Evolutionary conservation across 2,329 filamentous ascomycete genomes (phyloP).

Genomic region (Aaosphaeria arxii): DNA sequence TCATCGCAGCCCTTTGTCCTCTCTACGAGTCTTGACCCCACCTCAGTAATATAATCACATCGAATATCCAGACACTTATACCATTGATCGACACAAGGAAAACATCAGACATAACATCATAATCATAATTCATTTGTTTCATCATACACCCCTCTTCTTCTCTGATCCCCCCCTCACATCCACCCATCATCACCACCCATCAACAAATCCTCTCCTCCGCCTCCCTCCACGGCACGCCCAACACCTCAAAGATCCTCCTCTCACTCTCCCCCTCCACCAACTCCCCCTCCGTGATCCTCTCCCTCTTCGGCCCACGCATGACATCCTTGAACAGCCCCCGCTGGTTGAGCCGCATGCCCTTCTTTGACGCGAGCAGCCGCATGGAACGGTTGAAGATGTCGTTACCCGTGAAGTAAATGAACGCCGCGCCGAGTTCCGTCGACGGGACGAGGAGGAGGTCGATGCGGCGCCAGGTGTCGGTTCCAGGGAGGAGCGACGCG

Average conservation of each 20-base stretch:
- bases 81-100: too few relatives aligned
- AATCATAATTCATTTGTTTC: too few relatives aligned
- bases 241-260: conserved; percentile 73
- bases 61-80: too few relatives aligned
- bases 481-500: conserved; percentile 66
- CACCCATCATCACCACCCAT: neutral
- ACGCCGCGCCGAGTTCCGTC: conserved; percentile 73
- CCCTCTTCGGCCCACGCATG: conserved; percentile 55
- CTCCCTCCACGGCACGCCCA: conserved; percentile 81
- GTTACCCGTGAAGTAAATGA: conserved; percentile 95
- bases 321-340: conserved; percentile 72
- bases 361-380: conserved; percentile 73
- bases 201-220: conserved; percentile 36
- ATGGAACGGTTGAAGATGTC: conserved; percentile 92
- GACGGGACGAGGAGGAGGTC: conserved; percentile 82
- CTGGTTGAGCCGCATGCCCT: conserved; percentile 83
- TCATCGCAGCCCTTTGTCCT: too few relatives aligned
- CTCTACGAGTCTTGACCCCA: too few relatives aligned
- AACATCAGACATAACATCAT: too few relatives aligned
- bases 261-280: conserved; percentile 74
- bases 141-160: too few relatives aligned
- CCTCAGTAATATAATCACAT: too few relatives aligned
- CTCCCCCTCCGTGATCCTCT: conserved; percentile 64
- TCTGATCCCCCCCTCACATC: neutral
- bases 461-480: conserved; percentile 69